phyloP scores from a whole-genome alignment of 306 rosid species.

The Vigna hirtella region DNA sequence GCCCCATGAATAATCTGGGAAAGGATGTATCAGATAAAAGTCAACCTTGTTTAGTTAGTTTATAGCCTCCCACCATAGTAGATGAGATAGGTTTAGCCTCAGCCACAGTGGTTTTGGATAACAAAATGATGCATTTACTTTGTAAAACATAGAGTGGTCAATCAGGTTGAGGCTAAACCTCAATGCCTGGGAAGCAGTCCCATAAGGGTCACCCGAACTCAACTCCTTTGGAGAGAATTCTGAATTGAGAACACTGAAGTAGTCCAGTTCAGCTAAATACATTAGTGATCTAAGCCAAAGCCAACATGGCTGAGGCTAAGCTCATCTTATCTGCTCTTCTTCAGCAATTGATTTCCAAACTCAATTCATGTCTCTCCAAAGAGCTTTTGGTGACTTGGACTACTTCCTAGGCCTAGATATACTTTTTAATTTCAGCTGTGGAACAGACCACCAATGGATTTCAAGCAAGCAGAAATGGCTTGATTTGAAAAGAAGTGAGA shows the following conservation, averaged over 20 bases:
- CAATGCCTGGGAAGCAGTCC: background rate
- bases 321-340: too few species aligned
- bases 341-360: too few species aligned
- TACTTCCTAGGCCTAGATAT: too few species aligned
- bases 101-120: background rate
- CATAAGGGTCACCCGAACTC: too few species aligned
- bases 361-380: too few species aligned
- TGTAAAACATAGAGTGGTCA: background rate
- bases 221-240: too few species aligned
- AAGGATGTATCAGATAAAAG: background rate
- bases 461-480: background rate
- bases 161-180: background rate
- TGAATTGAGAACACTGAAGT: too few species aligned
- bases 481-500: background rate
- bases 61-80: background rate
- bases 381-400: too few species aligned
- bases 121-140: background rate
- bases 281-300: too few species aligned
- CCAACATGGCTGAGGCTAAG: too few species aligned
- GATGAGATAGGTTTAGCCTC: background rate
- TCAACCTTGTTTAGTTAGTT: background rate
- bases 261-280: too few species aligned
- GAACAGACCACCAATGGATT: background rate
- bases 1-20: background rate
- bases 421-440: background rate